These are phyloP conservation scores for Ochetophila trinervis DNA, from an alignment of 306 rosid species.

Conservation along the genomic window DNA sequence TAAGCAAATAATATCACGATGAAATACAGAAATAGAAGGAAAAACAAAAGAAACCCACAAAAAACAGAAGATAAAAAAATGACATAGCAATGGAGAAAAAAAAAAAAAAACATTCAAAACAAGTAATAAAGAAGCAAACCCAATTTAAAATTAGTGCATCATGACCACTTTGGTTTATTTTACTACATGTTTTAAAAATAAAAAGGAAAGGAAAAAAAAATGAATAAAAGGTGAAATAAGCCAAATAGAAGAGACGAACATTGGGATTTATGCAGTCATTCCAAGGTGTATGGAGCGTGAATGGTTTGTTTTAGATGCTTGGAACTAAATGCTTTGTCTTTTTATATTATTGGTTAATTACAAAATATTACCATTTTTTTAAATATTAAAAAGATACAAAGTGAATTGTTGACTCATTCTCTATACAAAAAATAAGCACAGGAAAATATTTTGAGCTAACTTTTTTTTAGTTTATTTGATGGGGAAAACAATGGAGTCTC, in stretches of 20 bases:
- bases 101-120: background rate
- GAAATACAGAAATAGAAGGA: background rate
- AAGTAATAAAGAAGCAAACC: background rate
- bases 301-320: conserved; percentile 15
- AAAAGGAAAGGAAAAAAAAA: background rate
- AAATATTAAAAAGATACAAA: too few relatives aligned
- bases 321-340: conserved; percentile 1
- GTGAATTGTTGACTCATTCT: background rate
- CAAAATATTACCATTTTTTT: too few relatives aligned
- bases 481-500: conserved; percentile 12
- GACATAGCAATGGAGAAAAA: conserved; percentile 9
- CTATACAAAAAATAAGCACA: too few relatives aligned
- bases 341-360: too few relatives aligned
- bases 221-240: background rate
- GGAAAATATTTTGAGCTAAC: too few relatives aligned
- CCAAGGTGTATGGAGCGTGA: conserved; percentile 20
- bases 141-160: background rate
- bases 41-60: conserved; percentile 5
- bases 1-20: background rate
- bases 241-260: conserved; percentile 8
- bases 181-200: conserved; percentile 7
- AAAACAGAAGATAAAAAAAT: conserved; percentile 1
- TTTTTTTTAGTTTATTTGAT: background rate
- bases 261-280: conserved; percentile 6
- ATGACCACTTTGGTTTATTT: conserved; percentile 5